Evolutionary conservation across 2,329 filamentous ascomycete genomes (phyloP), one percentile per base, ranked within the genome.

Genomic region (Byssothecium circinans): DNA sequence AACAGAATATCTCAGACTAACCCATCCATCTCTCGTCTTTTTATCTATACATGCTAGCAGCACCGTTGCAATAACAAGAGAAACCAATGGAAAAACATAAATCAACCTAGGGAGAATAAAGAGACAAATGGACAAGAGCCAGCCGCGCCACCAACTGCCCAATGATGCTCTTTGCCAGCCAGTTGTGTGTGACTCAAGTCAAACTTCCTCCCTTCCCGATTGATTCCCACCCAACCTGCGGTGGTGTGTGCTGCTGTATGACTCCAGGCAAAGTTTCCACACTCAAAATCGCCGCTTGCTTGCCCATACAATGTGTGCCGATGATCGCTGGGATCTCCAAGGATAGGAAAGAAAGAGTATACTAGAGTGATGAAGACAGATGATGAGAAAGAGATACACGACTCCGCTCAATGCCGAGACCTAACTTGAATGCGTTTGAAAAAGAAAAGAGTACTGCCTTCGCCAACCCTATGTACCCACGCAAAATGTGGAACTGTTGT

Each of bases 351-450:
- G n/a, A 15, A n/a, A 40, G 27, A 40, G 6, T 17, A n/a, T 8
- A n/a, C 33, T 22, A 37, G 2, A 17, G 25, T 29, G 15, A 32
- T 17, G 38, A 41, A 30, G 33, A 42, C n/a, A 19, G 33, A 34
- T 20, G 17, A 33, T 33, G 40, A 23, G 15, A 23, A 42, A 33
- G 36, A 33, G 40, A 42, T 12, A 42, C n/a, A 42, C n/a, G 17
- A 33, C 40, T 33, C 40, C 40, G 29, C 27, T 42, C 17, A 23
- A 33, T 42, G 40, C 40, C 40, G 15, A 32, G 29, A 14, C 12
- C 22, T 22, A 11, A 42, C 40, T 18, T 42, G 40, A 30, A 42
- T 42, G 40, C 40, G 29, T 33, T 19, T n/a, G 17, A 20, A 15
- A 42, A 27, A n/a, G 36, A 22, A 20, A 33, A 5, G 8, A 19